Base-by-base conservation (phyloP, 495 filamentous ascomycete genomes). In the Thermochaetoides thermophila region DNA sequence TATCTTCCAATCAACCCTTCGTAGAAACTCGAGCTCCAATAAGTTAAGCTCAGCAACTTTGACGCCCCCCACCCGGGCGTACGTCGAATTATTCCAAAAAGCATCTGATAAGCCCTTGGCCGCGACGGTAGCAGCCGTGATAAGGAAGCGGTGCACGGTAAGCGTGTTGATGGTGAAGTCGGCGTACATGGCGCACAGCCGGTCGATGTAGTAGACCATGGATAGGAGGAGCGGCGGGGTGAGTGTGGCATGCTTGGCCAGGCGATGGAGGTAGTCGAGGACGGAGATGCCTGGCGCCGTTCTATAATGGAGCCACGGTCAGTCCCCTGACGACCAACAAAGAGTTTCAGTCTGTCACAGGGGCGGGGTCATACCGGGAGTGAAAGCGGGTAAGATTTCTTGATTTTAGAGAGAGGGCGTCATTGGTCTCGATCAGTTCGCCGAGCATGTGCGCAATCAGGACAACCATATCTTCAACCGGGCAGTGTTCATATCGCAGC, bases 181-280 rank as follows among this genome's bases (percentile, higher is more conserved):
- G 5, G 84, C 78, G 49, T 93, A 96, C 17, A 89, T 59, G 3
- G 81, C 74, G 55, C 86, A 96, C 12, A 97, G 65, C n/a, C 81
- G 76, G 55, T 97, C 91, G 39, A 97, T 95, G 50, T 97, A 97
- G 50, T 87, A 96, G 33, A 97, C 89, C 86, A 97, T 97, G 40
- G 84, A 85, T n/a, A 97, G 69, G n/a, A 97, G 70, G 34, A 97
- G 81, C 5, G 89, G 86, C 5, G 89, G 86, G 5, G 81, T 81
- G 1, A 97, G 69, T 1, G 86, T 93, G 17, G 89, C 89, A 53
- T 97, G 89, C 29, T 84, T 85, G 8, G 89, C 85, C 12, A 97
- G 66, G 35, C 89, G 78, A 46, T 85, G 77, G 5, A 97, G 67
- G 53, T 97, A 97, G 49, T 96, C 89, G 22, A 71, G 61, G 12